Percentiles rank a stretch among this genome's conserved stretches.
Conservation (phyloP, 129 eudicot species). For the Flaveria robusta region DNA sequence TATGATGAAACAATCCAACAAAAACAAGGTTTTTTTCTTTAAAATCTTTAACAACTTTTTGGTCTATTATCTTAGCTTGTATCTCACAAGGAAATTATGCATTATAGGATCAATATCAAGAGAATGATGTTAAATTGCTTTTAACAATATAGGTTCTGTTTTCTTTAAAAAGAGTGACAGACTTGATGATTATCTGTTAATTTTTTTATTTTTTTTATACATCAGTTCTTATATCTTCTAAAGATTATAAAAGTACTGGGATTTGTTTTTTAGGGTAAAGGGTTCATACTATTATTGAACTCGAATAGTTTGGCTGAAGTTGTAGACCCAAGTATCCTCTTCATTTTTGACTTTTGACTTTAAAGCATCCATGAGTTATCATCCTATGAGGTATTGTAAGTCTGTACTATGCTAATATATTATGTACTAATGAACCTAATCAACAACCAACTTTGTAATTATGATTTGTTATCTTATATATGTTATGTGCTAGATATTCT, state of each 20-base stretch:
- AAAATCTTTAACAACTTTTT: not conserved
- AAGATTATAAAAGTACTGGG: not conserved
- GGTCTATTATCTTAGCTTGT: not conserved
- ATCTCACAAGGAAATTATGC: not conserved
- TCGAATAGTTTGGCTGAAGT: slow-evolving; percentile 56
- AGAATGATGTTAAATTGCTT: slow-evolving; percentile 19
- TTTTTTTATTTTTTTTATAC: too few species aligned
- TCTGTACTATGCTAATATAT: slow-evolving; percentile 13
- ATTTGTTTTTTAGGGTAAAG: slow-evolving; percentile 61
- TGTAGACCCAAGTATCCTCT: too few species aligned
- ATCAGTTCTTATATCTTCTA: not conserved
- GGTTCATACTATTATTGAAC: slow-evolving; percentile 57
- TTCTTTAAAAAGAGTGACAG: slow-evolving; percentile 53
- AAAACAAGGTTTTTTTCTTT: slow-evolving; percentile 49
- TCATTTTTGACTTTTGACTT: too few species aligned
- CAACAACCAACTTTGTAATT: slow-evolving; percentile 9
- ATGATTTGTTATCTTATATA: slow-evolving; percentile 56
- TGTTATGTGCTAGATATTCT: slow-evolving; percentile 50
- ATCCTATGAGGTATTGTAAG: too few species aligned
- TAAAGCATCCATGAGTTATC: too few species aligned
- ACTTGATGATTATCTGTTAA: slow-evolving; percentile 44
- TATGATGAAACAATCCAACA: slow-evolving; percentile 57
- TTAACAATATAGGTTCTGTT: slow-evolving; percentile 33
- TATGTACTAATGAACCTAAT: slow-evolving; percentile 11
- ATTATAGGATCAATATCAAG: slow-evolving; percentile 38